phyloP scores from a whole-genome alignment of 257 asterid genomes.

The Solanum commersonii region DNA sequence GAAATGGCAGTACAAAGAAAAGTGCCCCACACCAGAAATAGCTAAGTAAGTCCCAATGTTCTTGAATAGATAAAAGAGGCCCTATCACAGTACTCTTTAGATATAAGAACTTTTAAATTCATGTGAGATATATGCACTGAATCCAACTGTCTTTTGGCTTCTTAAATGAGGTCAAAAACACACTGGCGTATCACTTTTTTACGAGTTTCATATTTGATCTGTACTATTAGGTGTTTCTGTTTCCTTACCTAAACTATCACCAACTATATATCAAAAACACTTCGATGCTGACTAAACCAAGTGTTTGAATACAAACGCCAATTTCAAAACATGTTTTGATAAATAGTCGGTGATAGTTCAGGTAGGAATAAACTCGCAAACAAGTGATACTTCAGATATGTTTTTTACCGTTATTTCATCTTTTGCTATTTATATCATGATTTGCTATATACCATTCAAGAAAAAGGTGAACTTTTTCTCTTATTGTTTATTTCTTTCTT shows the following conservation, averaged over 20 bases:
- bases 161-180: conserved; percentile 19
- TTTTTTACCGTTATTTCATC: neutral
- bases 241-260: neutral
- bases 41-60: conserved; percentile 39
- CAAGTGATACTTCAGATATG: neutral
- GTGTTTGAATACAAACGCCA: neutral
- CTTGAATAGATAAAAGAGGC: conserved; percentile 33
- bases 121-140: conserved; percentile 82
- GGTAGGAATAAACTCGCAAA: neutral
- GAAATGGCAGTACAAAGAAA: conserved; percentile 39
- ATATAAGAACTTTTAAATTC: conserved; percentile 52
- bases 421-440: neutral
- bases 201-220: neutral
- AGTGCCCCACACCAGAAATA: conserved; percentile 56
- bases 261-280: neutral
- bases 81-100: conserved; percentile 25
- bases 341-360: neutral
- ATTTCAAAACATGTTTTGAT: neutral
- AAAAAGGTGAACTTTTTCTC: conserved; percentile 8
- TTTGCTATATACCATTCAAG: neutral
- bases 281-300: neutral
- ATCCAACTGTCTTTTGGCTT: conserved; percentile 87
- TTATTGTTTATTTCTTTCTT: neutral
- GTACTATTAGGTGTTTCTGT: neutral
- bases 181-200: neutral